These are phyloP conservation scores for Wickerhamiella parazyma DNA, from an alignment of 805 yeast species.

Conservation along the genomic window DNA sequence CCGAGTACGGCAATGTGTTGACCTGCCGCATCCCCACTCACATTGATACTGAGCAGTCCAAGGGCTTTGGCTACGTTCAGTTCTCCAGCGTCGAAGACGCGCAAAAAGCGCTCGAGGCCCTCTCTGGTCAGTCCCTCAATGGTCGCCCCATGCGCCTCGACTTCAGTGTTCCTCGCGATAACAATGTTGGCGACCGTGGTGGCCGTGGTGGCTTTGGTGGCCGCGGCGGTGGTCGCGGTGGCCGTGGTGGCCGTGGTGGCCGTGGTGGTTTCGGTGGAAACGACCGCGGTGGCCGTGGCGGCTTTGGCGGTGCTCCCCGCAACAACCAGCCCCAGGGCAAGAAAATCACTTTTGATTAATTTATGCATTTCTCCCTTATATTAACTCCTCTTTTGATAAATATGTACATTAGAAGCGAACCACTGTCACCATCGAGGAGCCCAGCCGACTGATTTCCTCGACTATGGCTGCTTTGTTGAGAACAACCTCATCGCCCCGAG, in stretches of 20 bases:
- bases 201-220: conserved; percentile 7
- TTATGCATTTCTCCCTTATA: background rate
- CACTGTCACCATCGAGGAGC: conserved; percentile 26
- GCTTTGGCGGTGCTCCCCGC: conserved; percentile 15
- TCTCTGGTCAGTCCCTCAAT: conserved; percentile 78
- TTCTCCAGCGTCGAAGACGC: conserved; percentile 80
- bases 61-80: conserved; percentile 98
- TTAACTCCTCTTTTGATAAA: background rate
- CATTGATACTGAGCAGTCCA: conserved; percentile 97
- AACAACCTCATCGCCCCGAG: conserved; percentile 20
- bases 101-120: conserved; percentile 67
- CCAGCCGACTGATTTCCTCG: conserved; percentile 43
- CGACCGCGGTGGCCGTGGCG: conserved; percentile 18
- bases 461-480: conserved; percentile 62
- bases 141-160: conserved; percentile 94
- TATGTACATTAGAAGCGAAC: conserved; percentile 12
- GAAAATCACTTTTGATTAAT: conserved; percentile 16
- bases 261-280: conserved; percentile 17
- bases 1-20: conserved; percentile 65
- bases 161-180: conserved; percentile 80
- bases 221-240: conserved; percentile 25
- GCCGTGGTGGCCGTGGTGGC: conserved; percentile 18
- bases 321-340: conserved; percentile 18
- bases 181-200: conserved; percentile 30
- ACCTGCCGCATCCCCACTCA: conserved; percentile 95